Evolutionary conservation across 805 yeast genomes (phyloP).

Genomic region (Helenozyma rhizophorensis): DNA sequence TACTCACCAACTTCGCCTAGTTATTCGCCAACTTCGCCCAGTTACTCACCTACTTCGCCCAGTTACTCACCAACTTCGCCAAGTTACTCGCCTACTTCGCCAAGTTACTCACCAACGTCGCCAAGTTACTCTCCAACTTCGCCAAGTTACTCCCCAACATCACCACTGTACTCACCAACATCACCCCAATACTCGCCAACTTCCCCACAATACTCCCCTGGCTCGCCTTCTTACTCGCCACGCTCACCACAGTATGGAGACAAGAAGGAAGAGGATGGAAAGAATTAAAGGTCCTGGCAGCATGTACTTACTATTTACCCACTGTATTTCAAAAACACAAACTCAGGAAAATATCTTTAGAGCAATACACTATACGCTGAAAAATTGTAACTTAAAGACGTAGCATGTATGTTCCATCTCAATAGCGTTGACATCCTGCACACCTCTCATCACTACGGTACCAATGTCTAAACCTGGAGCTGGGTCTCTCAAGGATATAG

Average conservation of each 20-base stretch:
- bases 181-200: slow-evolving; percentile 58
- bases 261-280: slow-evolving; percentile 15
- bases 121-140: slow-evolving; percentile 24
- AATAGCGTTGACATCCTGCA: neutral
- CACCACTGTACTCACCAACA: slow-evolving; percentile 25
- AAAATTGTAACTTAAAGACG: too few relatives aligned
- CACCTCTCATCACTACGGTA: neutral
- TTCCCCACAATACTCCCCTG: slow-evolving; percentile 44
- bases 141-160: slow-evolving; percentile 17
- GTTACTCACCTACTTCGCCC: slow-evolving; percentile 25
- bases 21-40: slow-evolving; percentile 25
- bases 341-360: neutral
- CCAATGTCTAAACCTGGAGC: slow-evolving; percentile 5
- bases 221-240: slow-evolving; percentile 43
- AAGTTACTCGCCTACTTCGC: slow-evolving; percentile 23
- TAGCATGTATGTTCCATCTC: neutral
- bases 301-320: slow-evolving; percentile 6
- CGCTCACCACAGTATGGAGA: slow-evolving; percentile 39
- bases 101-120: slow-evolving; percentile 21
- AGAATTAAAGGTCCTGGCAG: slow-evolving; percentile 7
- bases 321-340: slow-evolving; percentile 2
- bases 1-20: slow-evolving; percentile 27
- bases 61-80: slow-evolving; percentile 25
- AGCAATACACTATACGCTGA: slow-evolving; percentile 1
- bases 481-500: slow-evolving; percentile 46